Conservation (phyloP, 1,284 basidiomycete species). For the Somion occarium region DNA sequence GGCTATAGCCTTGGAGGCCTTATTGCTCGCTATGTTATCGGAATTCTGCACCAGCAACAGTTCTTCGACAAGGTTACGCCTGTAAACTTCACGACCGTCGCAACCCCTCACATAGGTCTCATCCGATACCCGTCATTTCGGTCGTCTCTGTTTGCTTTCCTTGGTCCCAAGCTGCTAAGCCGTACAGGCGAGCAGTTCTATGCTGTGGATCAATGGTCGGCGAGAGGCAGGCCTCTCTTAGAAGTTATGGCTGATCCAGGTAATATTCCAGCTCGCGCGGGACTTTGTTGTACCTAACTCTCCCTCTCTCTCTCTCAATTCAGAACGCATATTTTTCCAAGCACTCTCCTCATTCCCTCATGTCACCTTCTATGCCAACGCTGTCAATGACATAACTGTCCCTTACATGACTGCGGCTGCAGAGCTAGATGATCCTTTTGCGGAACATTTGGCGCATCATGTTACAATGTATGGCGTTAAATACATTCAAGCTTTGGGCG, state of each 20-base stretch:
- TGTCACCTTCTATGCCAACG: conserved; percentile 82
- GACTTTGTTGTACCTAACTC: not conserved
- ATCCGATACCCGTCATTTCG: conserved; percentile 56
- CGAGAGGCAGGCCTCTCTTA: conserved; percentile 64
- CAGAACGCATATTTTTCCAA: conserved; percentile 75
- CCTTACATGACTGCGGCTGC: conserved; percentile 79
- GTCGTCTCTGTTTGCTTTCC: conserved; percentile 48
- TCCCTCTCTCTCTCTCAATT: too few species aligned
- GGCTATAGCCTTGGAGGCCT: conserved; percentile 84
- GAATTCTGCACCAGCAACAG: conserved; percentile 59
- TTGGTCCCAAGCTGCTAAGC: conserved; percentile 76
- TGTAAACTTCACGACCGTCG: conserved; percentile 78
- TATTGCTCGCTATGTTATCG: conserved; percentile 73
- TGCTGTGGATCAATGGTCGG: conserved; percentile 64
- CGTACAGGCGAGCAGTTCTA: conserved; percentile 66
- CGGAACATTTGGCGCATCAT: conserved; percentile 50
- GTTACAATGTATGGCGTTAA: conserved; percentile 60
- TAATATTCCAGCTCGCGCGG: conserved; percentile 32
- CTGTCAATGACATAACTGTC: conserved; percentile 76
- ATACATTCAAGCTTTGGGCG: conserved; percentile 12
- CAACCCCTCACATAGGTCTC: conserved; percentile 78
- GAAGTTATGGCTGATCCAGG: conserved; percentile 86
- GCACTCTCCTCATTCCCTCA: conserved; percentile 67
- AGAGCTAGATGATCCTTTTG: conserved; percentile 66
- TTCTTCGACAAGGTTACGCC: conserved; percentile 69